phyloP scores from a whole-genome alignment of 768 basidiomycete species.

The Fomitopsis pulvina region DNA sequence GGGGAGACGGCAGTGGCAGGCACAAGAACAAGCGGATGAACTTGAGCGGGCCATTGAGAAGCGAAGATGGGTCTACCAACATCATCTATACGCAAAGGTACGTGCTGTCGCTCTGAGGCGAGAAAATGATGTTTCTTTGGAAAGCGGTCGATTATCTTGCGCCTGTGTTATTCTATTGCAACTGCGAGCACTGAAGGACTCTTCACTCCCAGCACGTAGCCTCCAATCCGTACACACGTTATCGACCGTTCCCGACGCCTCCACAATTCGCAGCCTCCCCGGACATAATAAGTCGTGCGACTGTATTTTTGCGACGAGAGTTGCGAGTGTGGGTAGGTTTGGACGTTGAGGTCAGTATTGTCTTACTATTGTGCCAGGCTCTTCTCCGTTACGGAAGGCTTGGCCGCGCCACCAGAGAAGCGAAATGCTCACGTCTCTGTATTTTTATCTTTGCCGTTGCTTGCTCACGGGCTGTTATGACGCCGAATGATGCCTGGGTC shows the following conservation, averaged over 20 bases:
- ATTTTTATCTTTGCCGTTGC: not conserved
- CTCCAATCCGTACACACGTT: constrained; percentile 79
- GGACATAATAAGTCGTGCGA: constrained; percentile 70
- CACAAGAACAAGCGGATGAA: constrained; percentile 55
- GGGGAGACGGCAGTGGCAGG: constrained; percentile 45
- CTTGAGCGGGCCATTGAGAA: constrained; percentile 69
- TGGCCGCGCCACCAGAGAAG: not conserved
- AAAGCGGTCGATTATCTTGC: no score
- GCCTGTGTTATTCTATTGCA: no score
- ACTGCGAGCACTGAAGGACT: no score
- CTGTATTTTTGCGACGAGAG: constrained; percentile 77
- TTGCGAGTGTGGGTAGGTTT: constrained; percentile 81
- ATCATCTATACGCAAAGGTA: constrained; percentile 82
- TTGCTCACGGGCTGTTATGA: no score
- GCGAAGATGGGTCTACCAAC: constrained; percentile 75
- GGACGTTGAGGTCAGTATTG: constrained; percentile 72
- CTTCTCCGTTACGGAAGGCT: not conserved
- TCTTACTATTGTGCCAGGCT: not conserved
- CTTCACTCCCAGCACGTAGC: constrained; percentile 70
- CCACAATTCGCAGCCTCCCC: constrained; percentile 74
- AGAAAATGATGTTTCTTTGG: no score
- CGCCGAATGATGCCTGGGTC: no score
- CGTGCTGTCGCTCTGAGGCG: constrained; percentile 13
- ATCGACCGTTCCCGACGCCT: constrained; percentile 86
- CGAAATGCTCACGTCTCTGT: not conserved